A percentile compares a stretch with the other conserved stretches of the same genome.
phyloP scores from a whole-genome alignment of 2,329 filamentous ascomycete genomes.

The Pseudogymnoascus sp. region DNA sequence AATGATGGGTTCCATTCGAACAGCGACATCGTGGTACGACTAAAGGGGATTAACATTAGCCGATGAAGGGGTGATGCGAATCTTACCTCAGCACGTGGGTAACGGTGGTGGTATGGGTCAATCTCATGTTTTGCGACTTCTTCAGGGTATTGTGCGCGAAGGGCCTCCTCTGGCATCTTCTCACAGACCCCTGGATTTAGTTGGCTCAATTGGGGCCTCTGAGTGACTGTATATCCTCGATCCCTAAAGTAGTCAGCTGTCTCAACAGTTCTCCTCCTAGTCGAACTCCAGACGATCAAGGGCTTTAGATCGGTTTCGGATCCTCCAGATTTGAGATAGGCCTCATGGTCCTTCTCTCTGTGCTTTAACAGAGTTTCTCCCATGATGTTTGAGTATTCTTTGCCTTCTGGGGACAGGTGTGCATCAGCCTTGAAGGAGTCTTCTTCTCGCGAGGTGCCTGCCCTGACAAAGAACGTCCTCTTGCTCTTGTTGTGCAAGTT shows the following conservation, averaged over 20 bases:
- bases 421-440: slow-evolving; percentile 91
- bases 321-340: slow-evolving; percentile 60
- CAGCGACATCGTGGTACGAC: slow-evolving; percentile 98
- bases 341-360: slow-evolving; percentile 70
- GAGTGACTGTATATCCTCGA: slow-evolving; percentile 75
- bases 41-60: slow-evolving; percentile 31
- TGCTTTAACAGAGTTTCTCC: slow-evolving; percentile 74
- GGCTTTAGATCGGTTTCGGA: slow-evolving; percentile 64
- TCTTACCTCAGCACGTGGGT: slow-evolving; percentile 81
- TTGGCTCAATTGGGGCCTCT: slow-evolving; percentile 93
- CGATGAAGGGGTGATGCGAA: neutral
- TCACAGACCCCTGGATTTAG: slow-evolving; percentile 95
- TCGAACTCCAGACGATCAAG: slow-evolving; percentile 91
- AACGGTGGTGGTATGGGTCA: slow-evolving; percentile 95
- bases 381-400: slow-evolving; percentile 78
- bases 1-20: slow-evolving; percentile 94
- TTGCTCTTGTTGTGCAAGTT: slow-evolving; percentile 95
- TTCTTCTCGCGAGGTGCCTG: slow-evolving; percentile 78
- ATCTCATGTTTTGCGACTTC: slow-evolving; percentile 88
- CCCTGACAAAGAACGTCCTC: slow-evolving; percentile 85
- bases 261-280: slow-evolving; percentile 79
- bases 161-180: slow-evolving; percentile 77
- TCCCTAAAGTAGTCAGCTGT: slow-evolving; percentile 76
- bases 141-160: slow-evolving; percentile 75
- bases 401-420: slow-evolving; percentile 70